Evolutionary conservation across 148 eudicot species (phyloP).

Genomic region (Rhododendron henanense): DNA sequence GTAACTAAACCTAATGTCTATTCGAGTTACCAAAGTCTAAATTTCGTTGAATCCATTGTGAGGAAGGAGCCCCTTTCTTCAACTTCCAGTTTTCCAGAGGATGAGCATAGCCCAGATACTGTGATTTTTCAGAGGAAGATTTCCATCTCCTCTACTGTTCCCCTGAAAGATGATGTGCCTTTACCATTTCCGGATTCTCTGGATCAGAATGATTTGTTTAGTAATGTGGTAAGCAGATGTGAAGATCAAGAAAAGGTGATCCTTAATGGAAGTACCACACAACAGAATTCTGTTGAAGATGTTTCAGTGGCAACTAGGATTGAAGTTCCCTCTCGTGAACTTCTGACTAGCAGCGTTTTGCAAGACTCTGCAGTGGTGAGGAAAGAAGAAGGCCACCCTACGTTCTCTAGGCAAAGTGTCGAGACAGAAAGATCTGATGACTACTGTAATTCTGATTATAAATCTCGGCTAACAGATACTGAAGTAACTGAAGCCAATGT

Average conservation of each 20-base stretch:
- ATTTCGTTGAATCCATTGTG: constrained; percentile 30
- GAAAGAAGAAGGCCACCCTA: constrained; percentile 27
- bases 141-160: constrained; percentile 23
- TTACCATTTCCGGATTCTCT: constrained; percentile 37
- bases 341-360: constrained; percentile 17
- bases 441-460: constrained; percentile 35
- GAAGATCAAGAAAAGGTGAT: constrained; percentile 30
- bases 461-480: constrained; percentile 30
- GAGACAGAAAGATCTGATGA: constrained; percentile 35
- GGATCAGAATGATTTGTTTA: constrained; percentile 24
- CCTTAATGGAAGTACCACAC: constrained; percentile 18
- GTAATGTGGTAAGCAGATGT: constrained; percentile 10
- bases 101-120: constrained; percentile 30
- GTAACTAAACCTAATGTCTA: constrained; percentile 15
- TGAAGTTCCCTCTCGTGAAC: constrained; percentile 36
- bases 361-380: constrained; percentile 34
- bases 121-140: constrained; percentile 15
- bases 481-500: constrained; percentile 19
- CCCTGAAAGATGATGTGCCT: constrained; percentile 16
- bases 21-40: constrained; percentile 21
- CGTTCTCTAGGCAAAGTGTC: constrained; percentile 19
- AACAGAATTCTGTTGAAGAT: constrained; percentile 31
- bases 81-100: constrained; percentile 41
- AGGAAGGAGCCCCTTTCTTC: constrained; percentile 26
- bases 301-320: constrained; percentile 34